These are phyloP conservation scores for Brassica juncea DNA, from an alignment of 345 rosid genomes.

Conservation along the genomic window DNA sequence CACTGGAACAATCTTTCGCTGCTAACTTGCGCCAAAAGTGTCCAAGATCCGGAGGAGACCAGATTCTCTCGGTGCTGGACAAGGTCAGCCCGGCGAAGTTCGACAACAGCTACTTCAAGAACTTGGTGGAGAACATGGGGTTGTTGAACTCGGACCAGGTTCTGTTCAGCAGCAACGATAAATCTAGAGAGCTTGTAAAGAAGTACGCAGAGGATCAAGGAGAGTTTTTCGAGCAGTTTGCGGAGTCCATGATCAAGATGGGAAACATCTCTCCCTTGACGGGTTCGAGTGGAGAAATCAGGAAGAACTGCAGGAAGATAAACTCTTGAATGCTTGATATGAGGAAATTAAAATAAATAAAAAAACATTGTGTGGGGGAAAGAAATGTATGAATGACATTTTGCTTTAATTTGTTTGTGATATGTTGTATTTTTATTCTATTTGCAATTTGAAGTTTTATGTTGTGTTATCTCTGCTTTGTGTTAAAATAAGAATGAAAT, in stretches of 20 bases:
- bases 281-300: constrained; percentile 75
- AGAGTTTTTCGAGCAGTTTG: constrained; percentile 76
- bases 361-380: neutral
- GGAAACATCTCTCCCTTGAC: constrained; percentile 86
- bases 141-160: constrained; percentile 79
- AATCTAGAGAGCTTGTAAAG: constrained; percentile 70
- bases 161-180: constrained; percentile 56
- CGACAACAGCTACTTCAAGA: constrained; percentile 87
- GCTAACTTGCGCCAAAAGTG: constrained; percentile 47
- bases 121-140: constrained; percentile 68
- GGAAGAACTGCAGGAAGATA: constrained; percentile 74
- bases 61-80: constrained; percentile 68
- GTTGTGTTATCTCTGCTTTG: constrained; percentile 13
- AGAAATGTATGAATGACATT: constrained; percentile 5
- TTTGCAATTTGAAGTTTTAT: constrained; percentile 14
- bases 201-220: constrained; percentile 61
- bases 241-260: constrained; percentile 87
- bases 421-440: neutral
- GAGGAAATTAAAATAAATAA: neutral
- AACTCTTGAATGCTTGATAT: constrained; percentile 42
- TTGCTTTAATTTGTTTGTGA: constrained; percentile 4
- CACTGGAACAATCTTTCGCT: constrained; percentile 64
- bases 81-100: constrained; percentile 54
- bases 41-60: constrained; percentile 71
- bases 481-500: neutral